A percentile compares a stretch with the other conserved stretches of the same genome.
These are phyloP conservation scores for Chrysanthemum seticuspe DNA, from an alignment of 129 eudicot genomes.

Conservation along the genomic window DNA sequence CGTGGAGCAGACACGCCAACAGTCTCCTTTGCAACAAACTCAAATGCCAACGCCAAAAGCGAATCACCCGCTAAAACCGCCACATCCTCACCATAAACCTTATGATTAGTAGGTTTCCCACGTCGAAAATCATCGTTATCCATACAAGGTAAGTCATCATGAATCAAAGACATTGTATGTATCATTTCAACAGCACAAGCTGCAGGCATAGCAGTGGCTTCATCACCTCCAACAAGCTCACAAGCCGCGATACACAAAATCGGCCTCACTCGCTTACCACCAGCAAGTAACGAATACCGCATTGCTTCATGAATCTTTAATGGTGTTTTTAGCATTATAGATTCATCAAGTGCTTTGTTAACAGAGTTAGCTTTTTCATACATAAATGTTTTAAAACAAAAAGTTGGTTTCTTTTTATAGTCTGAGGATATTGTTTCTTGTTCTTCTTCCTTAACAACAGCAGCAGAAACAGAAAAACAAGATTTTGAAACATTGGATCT, in stretches of 20 bases:
- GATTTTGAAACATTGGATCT: conserved; percentile 19
- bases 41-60: conserved; percentile 60
- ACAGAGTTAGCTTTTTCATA: conserved; percentile 42
- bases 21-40: conserved; percentile 46
- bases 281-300: conserved; percentile 67
- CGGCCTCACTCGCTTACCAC: conserved; percentile 70
- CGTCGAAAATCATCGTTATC: conserved; percentile 77
- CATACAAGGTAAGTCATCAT: conserved; percentile 81
- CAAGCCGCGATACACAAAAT: conserved; percentile 75
- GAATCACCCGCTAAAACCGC: conserved; percentile 78
- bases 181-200: conserved; percentile 86
- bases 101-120: conserved; percentile 69
- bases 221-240: conserved; percentile 67
- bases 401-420: conserved; percentile 20
- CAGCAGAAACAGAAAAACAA: conserved; percentile 38
- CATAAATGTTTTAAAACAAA: conserved; percentile 59
- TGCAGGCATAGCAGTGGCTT: conserved; percentile 54
- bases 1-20: conserved; percentile 40
- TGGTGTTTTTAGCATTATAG: conserved; percentile 46
- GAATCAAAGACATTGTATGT: conserved; percentile 76
- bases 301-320: conserved; percentile 61
- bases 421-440: conserved; percentile 1
- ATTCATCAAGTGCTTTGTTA: conserved; percentile 58
- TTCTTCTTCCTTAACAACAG: conserved; percentile 36
- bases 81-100: conserved; percentile 69